phyloP scores from a whole-genome alignment of 176 grass and related monocot species.

The Oryza officinalis region DNA sequence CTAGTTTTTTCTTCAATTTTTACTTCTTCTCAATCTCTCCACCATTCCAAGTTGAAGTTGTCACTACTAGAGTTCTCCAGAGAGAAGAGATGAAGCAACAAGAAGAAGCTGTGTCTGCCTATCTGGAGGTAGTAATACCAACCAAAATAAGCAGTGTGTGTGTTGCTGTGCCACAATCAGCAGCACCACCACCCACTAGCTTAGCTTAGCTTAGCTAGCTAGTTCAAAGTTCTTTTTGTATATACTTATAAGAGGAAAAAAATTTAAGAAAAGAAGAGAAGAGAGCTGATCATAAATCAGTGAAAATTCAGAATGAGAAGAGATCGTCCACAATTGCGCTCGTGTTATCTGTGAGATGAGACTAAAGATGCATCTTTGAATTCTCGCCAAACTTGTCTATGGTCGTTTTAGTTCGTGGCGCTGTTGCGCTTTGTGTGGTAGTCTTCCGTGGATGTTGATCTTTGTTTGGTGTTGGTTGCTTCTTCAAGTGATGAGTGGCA shows the following conservation, averaged over 20 bases:
- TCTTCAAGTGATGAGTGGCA: neutral
- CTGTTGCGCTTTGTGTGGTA: too few species aligned
- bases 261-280: neutral
- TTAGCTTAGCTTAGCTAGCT: neutral
- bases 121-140: neutral
- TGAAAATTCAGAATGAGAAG: too few species aligned
- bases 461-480: neutral
- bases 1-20: constrained; percentile 11
- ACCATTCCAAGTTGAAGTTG: neutral
- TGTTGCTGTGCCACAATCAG: neutral
- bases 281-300: neutral
- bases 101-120: neutral
- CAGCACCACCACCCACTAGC: neutral
- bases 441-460: neutral
- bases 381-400: neutral
- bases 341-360: too few species aligned
- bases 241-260: neutral
- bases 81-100: neutral
- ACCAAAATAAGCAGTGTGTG: constrained; percentile 15
- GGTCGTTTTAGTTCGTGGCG: neutral
- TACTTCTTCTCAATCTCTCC: neutral
- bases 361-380: neutral
- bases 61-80: neutral
- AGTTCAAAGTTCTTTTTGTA: neutral
- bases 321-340: too few species aligned